Base-by-base conservation (phyloP, 2,329 filamentous ascomycete genomes). In the Colletotrichum tanaceti region DNA sequence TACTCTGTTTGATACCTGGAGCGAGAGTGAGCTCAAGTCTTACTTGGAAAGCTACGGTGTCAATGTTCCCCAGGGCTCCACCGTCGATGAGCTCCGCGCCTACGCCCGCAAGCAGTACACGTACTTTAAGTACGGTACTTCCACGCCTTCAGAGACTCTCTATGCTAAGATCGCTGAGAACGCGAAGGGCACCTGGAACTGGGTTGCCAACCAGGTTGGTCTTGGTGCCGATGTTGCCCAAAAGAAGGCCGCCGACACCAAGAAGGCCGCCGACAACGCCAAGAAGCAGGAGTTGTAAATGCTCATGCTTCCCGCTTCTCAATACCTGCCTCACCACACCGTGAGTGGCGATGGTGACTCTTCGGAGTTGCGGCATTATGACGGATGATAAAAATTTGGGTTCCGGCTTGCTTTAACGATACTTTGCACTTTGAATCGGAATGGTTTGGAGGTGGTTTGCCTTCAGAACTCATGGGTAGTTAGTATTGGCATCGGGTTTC, bases 41-140 rank as follows among this genome's bases (percentile, higher is more conserved):
- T 95, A 94, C 75, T 86, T 95, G 7, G 92, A 95, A 76, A 91
- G 89, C 70, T 95, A 93, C 72, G 93, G 93, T 44, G 82, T 95
- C 47, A 79, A 83, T 5, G 84, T 87, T 47, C 90, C 90, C 50
- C 90, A 93, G 77, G 90, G 90, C 6, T 89, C 89, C 20, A 90
- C 83, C 65, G 73, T 89, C 64, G 91, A 94, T 68, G 86, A 93
- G 75, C 83, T 95, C 22, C 87, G 88, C 70, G 91, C 91, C 10
- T 83, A 88, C 68, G 92, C 91, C 18, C 89, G 91, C 72, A 90
- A 90, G 77, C 90, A 94, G 74, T 86, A 88, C 24, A 92, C 90
- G 24, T 94, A 91, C 78, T 95, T 93, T 83, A 87, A 86, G 74
- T 92, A 94, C 74, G 92, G 92, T 60, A 92, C 90, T 5, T 87